Conservation (phyloP, 2,329 filamentous ascomycete species). For the Xylariales sp. region DNA sequence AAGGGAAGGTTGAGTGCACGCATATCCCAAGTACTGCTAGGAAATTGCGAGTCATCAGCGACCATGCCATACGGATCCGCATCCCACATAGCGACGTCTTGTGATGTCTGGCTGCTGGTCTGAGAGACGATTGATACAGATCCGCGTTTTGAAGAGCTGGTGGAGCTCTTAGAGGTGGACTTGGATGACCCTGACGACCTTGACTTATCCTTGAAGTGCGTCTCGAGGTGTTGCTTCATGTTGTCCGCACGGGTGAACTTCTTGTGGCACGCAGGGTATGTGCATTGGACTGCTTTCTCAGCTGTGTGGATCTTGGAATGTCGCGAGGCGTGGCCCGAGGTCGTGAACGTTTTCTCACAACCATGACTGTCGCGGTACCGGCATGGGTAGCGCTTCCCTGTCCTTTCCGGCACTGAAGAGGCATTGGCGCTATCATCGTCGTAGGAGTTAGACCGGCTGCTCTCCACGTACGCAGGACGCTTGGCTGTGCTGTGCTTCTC, state of each 20-base stretch:
- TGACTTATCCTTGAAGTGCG: constrained; percentile 63
- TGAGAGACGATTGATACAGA: constrained; percentile 26
- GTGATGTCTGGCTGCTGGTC: constrained; percentile 22
- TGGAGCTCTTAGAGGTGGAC: constrained; percentile 21
- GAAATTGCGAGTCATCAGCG: constrained; percentile 24
- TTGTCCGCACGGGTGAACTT: constrained; percentile 80
- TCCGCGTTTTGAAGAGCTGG: constrained; percentile 23
- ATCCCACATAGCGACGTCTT: constrained; percentile 35
- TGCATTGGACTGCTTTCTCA: constrained; percentile 69
- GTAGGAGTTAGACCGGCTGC: constrained; percentile 44
- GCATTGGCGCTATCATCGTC: constrained; percentile 39
- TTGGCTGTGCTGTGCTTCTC: constrained; percentile 31
- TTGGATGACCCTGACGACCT: constrained; percentile 36
- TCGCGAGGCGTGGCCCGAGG: constrained; percentile 77
- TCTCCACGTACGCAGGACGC: constrained; percentile 37
- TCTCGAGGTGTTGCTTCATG: constrained; percentile 81
- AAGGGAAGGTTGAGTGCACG: constrained; percentile 39
- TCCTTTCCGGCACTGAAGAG: constrained; percentile 38
- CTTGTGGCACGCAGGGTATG: constrained; percentile 67
- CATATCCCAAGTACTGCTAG: constrained; percentile 42
- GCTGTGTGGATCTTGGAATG: constrained; percentile 82
- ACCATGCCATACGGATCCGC: constrained; percentile 34
- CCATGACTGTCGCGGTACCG: constrained; percentile 65
- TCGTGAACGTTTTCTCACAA: constrained; percentile 78
- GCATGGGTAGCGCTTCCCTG: constrained; percentile 68